Conservation (phyloP, 768 basidiomycete species). For the Podaxis mareebaensis region DNA sequence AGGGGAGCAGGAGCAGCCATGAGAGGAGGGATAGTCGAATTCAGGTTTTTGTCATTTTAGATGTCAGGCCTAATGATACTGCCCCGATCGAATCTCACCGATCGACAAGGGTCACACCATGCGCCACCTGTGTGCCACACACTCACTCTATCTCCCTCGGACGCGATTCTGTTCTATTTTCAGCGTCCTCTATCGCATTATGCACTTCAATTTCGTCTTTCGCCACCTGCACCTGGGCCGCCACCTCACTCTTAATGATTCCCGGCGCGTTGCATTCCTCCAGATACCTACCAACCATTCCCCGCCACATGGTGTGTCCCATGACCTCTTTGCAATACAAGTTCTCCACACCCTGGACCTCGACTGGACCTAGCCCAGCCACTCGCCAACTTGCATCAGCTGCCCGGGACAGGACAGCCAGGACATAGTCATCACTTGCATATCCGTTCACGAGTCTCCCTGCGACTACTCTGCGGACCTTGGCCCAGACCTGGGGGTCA, state of each 20-base stretch:
- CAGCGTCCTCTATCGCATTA: neutral
- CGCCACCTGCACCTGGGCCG: conserved; percentile 32
- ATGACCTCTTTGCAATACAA: conserved; percentile 46
- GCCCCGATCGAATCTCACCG: neutral
- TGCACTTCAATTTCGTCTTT: neutral
- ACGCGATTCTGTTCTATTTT: neutral
- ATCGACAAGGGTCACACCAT: neutral
- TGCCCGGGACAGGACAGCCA: conserved; percentile 51
- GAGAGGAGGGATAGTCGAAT: neutral
- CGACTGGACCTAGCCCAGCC: conserved; percentile 48
- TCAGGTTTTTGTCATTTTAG: neutral
- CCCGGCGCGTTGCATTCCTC: conserved; percentile 40
- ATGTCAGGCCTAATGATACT: neutral
- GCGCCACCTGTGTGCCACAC: neutral
- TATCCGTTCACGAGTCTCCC: conserved; percentile 60
- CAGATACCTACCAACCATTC: conserved; percentile 48
- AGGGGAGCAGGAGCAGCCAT: conserved; percentile 48
- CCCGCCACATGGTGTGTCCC: conserved; percentile 52
- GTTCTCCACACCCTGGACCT: conserved; percentile 53
- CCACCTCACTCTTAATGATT: conserved; percentile 35
- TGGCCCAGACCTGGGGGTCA: conserved; percentile 42
- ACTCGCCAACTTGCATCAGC: conserved; percentile 48
- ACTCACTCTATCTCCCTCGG: neutral
- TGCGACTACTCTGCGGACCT: conserved; percentile 47
- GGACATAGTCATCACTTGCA: conserved; percentile 50